Evolutionary conservation across 495 filamentous ascomycete genomes (phyloP), one percentile per base, ranked within the genome.

Genomic region (Chaetomidium leptoderma): DNA sequence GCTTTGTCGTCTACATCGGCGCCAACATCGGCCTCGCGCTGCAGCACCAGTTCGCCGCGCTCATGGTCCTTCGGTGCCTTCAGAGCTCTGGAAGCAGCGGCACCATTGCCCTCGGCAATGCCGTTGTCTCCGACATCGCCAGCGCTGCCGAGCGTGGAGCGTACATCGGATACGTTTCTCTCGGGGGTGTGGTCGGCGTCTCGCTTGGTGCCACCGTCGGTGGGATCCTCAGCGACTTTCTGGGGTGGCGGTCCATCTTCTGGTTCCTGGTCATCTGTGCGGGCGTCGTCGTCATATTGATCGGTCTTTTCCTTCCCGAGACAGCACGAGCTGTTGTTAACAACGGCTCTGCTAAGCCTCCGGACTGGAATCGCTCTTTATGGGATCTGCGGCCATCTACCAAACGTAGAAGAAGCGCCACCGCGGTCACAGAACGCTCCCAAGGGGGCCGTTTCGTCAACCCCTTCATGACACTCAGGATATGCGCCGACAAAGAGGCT

Each of bases 281-380:
- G 1, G 63, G 69, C 32, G 66, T 68, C 21, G 61, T 71, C 9
- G 50, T 72, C 32, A 16, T 72, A 0, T 68, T 77, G 44, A 42
- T 61, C 13, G 13, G 71, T 4, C 17, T 81, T 13, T 57, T 71
- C 30, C 66, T 80, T 23, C 81, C 81, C 0, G 82, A 83, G 60
- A 86, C 82, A 0, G 74, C 71, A 36, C 72, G 84, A 4, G 75
- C 70, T 6, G 72, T 87, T 5, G 83, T 87, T 14, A 81, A 77
- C 2, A 77, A 86, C 61, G 84, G 83, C 8, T 55, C 51, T 11
- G 5, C 52, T 7, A 44, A n/a, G 6, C 58, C 62, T 9, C 33
- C 33, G 4, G n/a, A 3, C 6, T 53, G 49, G 48, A 45, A 53
- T 19, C 35, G 19, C 1, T 43, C 17, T 3, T 29, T 62, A 6